These are phyloP conservation scores for Ajuga reptans DNA, from an alignment of 305 asterid species.

Conservation along the genomic window DNA sequence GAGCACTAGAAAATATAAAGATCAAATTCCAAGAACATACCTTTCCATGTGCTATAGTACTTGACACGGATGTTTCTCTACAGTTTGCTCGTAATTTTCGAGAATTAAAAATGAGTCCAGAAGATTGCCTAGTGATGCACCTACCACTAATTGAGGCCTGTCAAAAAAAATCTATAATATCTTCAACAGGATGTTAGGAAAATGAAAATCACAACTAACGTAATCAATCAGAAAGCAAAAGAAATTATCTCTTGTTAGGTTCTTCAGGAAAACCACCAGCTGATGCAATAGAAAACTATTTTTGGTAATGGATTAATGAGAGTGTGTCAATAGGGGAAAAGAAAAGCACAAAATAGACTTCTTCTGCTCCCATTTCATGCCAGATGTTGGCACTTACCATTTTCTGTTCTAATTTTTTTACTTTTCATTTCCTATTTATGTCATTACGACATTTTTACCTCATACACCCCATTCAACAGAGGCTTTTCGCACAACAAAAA, in stretches of 20 bases:
- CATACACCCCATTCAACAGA: neutral
- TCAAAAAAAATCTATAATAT: slow-evolving; percentile 23
- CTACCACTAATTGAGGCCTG: slow-evolving; percentile 35
- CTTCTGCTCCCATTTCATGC: neutral
- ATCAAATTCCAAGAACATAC: slow-evolving; percentile 33
- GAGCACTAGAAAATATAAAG: slow-evolving; percentile 7
- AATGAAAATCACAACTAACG: neutral
- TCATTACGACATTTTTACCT: neutral
- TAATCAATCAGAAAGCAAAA: neutral
- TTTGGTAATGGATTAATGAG: neutral
- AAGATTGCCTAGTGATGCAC: slow-evolving; percentile 22
- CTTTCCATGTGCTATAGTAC: slow-evolving; percentile 29
- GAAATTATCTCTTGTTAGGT: neutral
- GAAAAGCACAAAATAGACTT: neutral
- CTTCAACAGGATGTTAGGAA: neutral
- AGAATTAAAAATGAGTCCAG: slow-evolving; percentile 24
- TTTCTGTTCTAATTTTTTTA: neutral
- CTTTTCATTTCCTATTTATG: neutral
- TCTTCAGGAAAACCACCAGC: neutral
- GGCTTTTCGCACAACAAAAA: neutral
- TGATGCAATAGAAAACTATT: neutral
- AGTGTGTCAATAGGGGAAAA: too few species aligned
- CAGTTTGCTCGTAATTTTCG: slow-evolving; percentile 16
- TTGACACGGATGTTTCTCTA: slow-evolving; percentile 17
- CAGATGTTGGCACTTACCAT: neutral